Percentiles rank a stretch among this genome's conserved stretches.
Evolutionary conservation across 2,329 filamentous ascomycete genomes (phyloP).

Genomic region (Chaetomiaceae sp.): DNA sequence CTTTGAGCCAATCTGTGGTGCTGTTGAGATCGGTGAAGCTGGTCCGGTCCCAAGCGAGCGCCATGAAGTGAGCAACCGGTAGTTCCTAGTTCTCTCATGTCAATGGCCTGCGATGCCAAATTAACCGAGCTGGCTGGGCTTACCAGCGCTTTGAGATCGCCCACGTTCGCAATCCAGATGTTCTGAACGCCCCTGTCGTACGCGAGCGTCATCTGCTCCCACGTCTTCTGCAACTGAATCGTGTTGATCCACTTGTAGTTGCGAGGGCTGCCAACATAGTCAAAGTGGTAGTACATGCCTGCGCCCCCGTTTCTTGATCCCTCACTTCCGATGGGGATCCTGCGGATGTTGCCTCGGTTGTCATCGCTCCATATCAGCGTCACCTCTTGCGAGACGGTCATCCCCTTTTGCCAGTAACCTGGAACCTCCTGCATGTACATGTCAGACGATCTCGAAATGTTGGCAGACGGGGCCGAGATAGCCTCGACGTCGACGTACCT

Average conservation of each 20-base stretch:
- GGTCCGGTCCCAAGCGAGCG: constrained; percentile 47
- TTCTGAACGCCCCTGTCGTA: constrained; percentile 46
- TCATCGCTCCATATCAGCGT: constrained; percentile 59
- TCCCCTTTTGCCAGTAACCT: constrained; percentile 51
- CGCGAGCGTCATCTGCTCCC: constrained; percentile 59
- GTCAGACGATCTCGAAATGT: too few relatives aligned
- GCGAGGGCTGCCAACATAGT: constrained; percentile 52
- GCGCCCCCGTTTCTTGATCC: constrained; percentile 47
- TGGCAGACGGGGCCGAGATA: too few relatives aligned
- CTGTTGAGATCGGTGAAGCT: constrained; percentile 29
- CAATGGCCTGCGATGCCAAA: not conserved
- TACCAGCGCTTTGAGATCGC: constrained; percentile 52
- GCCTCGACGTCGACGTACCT: constrained; percentile 24
- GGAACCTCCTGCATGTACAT: constrained; percentile 36
- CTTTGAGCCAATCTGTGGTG: constrained; percentile 39
- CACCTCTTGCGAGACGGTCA: constrained; percentile 55
- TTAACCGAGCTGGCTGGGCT: too few relatives aligned
- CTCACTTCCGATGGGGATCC: constrained; percentile 51
- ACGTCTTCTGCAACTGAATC: constrained; percentile 58
- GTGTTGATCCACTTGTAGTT: constrained; percentile 62
- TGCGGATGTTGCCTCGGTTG: constrained; percentile 55
- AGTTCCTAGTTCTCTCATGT: constrained; percentile 31
- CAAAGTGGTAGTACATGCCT: constrained; percentile 52
- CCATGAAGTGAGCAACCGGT: constrained; percentile 47
- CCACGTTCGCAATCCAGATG: constrained; percentile 60